These are phyloP conservation scores for Penicillium sumatraense DNA, from an alignment of 2,329 filamentous ascomycete species.

Conservation along the genomic window DNA sequence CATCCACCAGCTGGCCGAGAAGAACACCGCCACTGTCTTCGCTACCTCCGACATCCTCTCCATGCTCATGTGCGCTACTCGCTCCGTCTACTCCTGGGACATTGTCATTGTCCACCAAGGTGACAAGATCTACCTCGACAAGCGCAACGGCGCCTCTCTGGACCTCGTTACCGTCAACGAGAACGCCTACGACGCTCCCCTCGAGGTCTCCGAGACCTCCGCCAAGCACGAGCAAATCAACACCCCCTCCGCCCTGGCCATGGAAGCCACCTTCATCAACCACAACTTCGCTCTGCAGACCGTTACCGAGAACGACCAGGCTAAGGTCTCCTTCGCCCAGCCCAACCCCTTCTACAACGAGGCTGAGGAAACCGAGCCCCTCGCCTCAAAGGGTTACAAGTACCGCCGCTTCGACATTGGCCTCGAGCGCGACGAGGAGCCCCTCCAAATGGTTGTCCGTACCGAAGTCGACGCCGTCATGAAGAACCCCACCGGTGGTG, in stretches of 20 bases:
- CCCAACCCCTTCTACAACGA: constrained; percentile 98
- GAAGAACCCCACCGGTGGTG: constrained; percentile 90
- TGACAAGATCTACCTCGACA: constrained; percentile 98
- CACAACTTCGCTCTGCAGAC: constrained; percentile 99
- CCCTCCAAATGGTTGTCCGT: constrained; percentile 88
- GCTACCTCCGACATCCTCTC: constrained; percentile 96
- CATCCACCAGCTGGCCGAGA: constrained; percentile 95
- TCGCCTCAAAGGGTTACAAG: constrained; percentile 96
- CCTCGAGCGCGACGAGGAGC: constrained; percentile 87
- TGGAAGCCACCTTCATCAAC: constrained; percentile 99
- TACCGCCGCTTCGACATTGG: constrained; percentile 97
- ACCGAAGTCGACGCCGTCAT: constrained; percentile 94
- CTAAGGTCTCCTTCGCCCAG: constrained; percentile 82
- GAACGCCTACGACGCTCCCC: constrained; percentile 92
- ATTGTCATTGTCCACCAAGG: constrained; percentile 90
- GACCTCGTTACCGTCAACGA: constrained; percentile 99
- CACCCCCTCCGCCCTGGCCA: constrained; percentile 87
- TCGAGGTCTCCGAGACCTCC: constrained; percentile 76
- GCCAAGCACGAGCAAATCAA: constrained; percentile 89
- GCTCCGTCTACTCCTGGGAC: constrained; percentile 98
- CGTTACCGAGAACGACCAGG: constrained; percentile 76
- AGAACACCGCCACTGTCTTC: constrained; percentile 94
- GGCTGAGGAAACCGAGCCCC: constrained; percentile 87
- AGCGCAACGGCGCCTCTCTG: constrained; percentile 90
- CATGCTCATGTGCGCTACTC: constrained; percentile 98